Evolutionary conservation across 148 eudicot species (phyloP).

Genomic region (Cornus suecica): DNA sequence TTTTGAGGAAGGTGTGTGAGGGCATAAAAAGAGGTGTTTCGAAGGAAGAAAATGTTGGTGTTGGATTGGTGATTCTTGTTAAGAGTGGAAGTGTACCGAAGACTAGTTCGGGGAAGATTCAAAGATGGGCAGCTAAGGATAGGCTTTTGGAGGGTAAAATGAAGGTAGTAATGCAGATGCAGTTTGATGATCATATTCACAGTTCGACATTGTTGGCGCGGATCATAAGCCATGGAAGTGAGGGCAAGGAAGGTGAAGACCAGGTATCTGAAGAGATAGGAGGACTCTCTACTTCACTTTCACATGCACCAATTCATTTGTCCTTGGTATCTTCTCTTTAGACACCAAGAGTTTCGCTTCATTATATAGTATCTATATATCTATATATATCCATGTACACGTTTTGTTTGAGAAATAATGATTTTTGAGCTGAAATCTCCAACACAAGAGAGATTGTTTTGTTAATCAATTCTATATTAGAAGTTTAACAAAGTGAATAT

Average conservation of each 20-base stretch:
- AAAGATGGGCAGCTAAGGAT: conserved; percentile 41
- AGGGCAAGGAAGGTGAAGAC: background rate
- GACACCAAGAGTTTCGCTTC: background rate
- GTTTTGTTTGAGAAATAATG: too few relatives aligned
- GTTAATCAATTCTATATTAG: too few relatives aligned
- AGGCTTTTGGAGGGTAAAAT: conserved; percentile 24
- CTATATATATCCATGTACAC: too few relatives aligned
- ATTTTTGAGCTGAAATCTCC: too few relatives aligned
- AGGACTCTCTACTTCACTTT: background rate
- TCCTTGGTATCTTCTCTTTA: conserved; percentile 16
- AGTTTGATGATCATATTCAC: conserved; percentile 19
- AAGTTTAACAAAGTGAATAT: too few relatives aligned
- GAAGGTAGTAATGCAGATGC: conserved; percentile 35
- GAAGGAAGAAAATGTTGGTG: conserved; percentile 25
- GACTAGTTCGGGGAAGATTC: conserved; percentile 49
- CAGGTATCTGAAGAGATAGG: background rate
- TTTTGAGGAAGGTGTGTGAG: conserved; percentile 30
- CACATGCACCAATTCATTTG: conserved; percentile 9
- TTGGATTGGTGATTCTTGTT: conserved; percentile 40
- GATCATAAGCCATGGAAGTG: background rate
- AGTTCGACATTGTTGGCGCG: background rate
- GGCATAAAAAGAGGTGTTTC: conserved; percentile 26
- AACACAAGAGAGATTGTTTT: too few relatives aligned
- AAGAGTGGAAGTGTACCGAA: conserved; percentile 42
- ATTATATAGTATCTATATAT: too few relatives aligned